Conservation (phyloP, 2,329 filamentous ascomycete species). For the Graphiopsis chlorocephala region DNA sequence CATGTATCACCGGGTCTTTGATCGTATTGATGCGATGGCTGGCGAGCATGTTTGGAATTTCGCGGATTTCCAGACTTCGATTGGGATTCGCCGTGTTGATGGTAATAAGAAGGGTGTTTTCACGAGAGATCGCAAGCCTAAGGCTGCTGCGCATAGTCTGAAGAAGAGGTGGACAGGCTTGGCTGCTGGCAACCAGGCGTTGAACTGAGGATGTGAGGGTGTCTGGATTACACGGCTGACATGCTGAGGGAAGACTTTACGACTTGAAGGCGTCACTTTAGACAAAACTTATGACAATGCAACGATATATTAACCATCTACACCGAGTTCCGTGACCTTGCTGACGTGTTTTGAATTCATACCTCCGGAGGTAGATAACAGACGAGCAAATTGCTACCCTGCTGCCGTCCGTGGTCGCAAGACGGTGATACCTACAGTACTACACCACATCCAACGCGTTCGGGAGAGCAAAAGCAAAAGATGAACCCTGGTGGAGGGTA, state of each 20-base stretch:
- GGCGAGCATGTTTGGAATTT: constrained; percentile 17
- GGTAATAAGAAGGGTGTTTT: constrained; percentile 16
- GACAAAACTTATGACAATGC: background rate
- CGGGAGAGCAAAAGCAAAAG: background rate
- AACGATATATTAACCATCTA: background rate
- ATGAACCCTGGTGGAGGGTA: background rate
- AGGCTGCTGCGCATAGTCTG: constrained; percentile 6
- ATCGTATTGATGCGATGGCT: background rate
- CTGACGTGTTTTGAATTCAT: background rate
- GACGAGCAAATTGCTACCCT: background rate
- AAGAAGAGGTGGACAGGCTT: constrained; percentile 12
- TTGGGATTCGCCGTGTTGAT: constrained; percentile 5
- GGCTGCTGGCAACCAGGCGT: background rate
- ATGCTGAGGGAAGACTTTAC: background rate
- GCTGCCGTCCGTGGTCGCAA: background rate
- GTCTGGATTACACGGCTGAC: background rate
- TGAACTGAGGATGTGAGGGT: background rate
- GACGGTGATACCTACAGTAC: background rate
- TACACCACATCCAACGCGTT: no score
- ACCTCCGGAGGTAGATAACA: background rate
- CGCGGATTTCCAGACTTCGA: constrained; percentile 10
- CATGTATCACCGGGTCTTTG: constrained; percentile 12
- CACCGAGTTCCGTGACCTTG: background rate
- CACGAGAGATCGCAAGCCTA: constrained; percentile 10
- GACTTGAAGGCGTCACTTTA: background rate